These are phyloP conservation scores for Cytospora mali DNA, from an alignment of 2,329 filamentous ascomycete species.

Conservation along the genomic window DNA sequence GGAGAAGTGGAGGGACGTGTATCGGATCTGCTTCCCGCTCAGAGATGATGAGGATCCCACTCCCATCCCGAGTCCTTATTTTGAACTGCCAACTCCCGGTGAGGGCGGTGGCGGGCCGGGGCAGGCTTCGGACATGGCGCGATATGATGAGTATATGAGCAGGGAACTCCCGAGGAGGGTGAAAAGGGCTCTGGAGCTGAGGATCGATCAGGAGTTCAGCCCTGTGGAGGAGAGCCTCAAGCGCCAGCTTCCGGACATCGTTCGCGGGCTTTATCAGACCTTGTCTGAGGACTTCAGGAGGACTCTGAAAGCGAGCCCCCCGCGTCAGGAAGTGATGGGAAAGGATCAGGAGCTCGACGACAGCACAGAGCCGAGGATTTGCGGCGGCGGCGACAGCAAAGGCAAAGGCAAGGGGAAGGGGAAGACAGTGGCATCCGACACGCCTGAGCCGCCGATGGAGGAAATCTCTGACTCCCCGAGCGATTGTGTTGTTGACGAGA, in stretches of 20 bases:
- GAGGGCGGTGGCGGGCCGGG: neutral
- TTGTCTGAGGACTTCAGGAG: constrained; percentile 26
- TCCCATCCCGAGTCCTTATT: constrained; percentile 27
- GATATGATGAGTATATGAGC: constrained; percentile 27
- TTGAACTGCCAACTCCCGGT: constrained; percentile 12
- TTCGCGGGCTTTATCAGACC: constrained; percentile 27
- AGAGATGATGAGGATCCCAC: constrained; percentile 9
- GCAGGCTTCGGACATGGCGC: constrained; percentile 15
- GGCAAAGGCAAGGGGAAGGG: constrained; percentile 9
- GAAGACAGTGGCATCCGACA: neutral
- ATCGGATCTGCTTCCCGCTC: constrained; percentile 28
- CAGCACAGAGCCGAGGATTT: too few species aligned
- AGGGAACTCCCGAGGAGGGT: constrained; percentile 27
- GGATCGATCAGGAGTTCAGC: constrained; percentile 24
- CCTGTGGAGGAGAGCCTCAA: constrained; percentile 28
- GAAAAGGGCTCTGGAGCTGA: constrained; percentile 24
- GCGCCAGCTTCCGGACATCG: constrained; percentile 28
- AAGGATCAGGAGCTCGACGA: neutral
- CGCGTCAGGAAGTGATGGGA: neutral
- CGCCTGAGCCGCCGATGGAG: neutral
- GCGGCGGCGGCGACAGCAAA: neutral
- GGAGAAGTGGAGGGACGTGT: constrained; percentile 28
- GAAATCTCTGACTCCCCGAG: neutral
- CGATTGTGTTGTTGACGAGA: neutral
- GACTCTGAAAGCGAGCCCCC: neutral